Evolutionary conservation across 1,284 basidiomycete genomes (phyloP).

Genomic region (Veloboletus limbatus): DNA sequence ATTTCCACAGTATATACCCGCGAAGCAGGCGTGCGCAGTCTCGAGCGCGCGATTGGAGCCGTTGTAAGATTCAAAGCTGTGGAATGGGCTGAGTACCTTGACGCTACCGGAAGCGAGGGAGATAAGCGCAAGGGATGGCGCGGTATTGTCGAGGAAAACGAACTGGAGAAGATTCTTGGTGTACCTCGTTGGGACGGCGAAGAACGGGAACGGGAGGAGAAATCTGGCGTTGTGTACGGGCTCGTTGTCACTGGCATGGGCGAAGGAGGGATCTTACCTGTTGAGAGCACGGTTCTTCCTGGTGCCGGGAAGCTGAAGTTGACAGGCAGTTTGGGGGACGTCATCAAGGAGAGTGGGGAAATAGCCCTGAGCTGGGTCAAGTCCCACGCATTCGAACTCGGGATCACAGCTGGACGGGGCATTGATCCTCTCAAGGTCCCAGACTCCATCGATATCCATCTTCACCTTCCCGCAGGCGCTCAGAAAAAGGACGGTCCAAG

Average conservation of each 20-base stretch:
- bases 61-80: constrained; percentile 87
- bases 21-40: constrained; percentile 89
- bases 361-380: constrained; percentile 87
- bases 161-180: constrained; percentile 86
- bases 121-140: constrained; percentile 48
- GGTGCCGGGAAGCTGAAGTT: constrained; percentile 70
- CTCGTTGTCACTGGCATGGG: constrained; percentile 88
- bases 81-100: constrained; percentile 77
- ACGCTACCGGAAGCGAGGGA: constrained; percentile 34
- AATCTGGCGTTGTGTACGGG: constrained; percentile 77
- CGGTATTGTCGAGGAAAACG: constrained; percentile 59
- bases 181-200: constrained; percentile 80
- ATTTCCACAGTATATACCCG: constrained; percentile 79
- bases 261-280: constrained; percentile 82
- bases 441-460: constrained; percentile 73
- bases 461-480: constrained; percentile 85
- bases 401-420: constrained; percentile 64
- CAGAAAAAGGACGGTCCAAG: constrained; percentile 91
- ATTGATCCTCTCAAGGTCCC: constrained; percentile 75
- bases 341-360: constrained; percentile 88
- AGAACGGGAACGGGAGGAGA: constrained; percentile 68
- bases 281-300: constrained; percentile 75
- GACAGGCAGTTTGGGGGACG: constrained; percentile 80
- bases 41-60: constrained; percentile 85
- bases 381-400: constrained; percentile 76